Base-by-base conservation (phyloP, 1,284 basidiomycete genomes). In the Naganishia albida region DNA sequence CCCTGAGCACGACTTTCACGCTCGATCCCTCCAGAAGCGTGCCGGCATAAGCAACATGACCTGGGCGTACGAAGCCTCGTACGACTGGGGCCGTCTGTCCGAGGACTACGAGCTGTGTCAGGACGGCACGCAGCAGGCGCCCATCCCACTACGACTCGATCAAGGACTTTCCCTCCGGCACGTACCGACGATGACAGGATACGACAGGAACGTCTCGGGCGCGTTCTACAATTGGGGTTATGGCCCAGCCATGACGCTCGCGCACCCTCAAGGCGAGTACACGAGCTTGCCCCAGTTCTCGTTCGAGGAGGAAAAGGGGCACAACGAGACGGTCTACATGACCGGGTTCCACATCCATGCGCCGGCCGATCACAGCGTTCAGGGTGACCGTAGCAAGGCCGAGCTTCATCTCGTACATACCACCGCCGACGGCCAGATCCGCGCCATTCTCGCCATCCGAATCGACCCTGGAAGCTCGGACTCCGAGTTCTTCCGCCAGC, bases 351-450 rank as follows among this genome's bases (percentile, higher is more conserved):
- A 69, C 51, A 67, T 70, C 43, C 70, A 70, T 57, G 63, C 70
- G 7, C 70, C 70, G 7, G 70, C 63, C 6, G 68, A 70, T 30
- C 70, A 70, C 44, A 66, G 68, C 7, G 70, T 70, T 10, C 64
- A 66, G 38, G 68, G 70, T 18, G 68, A 65, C 16, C 55, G 70
- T 23, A 55, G 54, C 20, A 70, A 69, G 52, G 70, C 68, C 53
- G 70, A 70, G 51, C 57, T 70, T 23, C 70, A 70, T 65, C 69
- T 69, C 50, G 70, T 70, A 12, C 70, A 70, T 52, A 64, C 66
- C 52, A 67, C 46, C 40, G 52, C 63, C 38, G 44, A 62, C 2
- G 70, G 70, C 30, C 53, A 43, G 8, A 64, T 68, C 23, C 56
- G 70, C n/a, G 70, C 70, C 15, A 68, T 70, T 13, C 63, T 71